Conservation (phyloP, 495 filamentous ascomycete genomes). For the Entonaema liquescens region DNA sequence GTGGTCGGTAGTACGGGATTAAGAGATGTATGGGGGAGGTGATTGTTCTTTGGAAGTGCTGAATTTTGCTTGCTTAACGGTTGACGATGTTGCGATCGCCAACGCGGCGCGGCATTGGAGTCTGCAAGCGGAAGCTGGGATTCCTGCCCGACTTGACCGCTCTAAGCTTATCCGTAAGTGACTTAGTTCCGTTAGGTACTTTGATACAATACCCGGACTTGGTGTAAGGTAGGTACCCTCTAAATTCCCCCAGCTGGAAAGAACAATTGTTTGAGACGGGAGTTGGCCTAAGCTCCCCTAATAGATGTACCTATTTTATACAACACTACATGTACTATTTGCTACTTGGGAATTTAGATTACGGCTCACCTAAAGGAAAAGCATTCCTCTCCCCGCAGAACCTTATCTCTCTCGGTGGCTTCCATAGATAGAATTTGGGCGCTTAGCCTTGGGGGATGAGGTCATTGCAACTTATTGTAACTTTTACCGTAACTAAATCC, state of each 20-base stretch:
- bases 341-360: background rate
- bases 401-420: background rate
- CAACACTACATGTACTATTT: background rate
- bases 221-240: background rate
- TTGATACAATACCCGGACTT: background rate
- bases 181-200: constrained; percentile 16
- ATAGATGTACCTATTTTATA: background rate
- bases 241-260: too few species aligned
- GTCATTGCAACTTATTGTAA: constrained; percentile 32
- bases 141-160: constrained; percentile 38
- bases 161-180: constrained; percentile 11
- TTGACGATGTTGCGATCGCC: constrained; percentile 30
- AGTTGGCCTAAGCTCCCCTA: too few species aligned
- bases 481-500: constrained; percentile 7
- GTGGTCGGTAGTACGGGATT: background rate
- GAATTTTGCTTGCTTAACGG: constrained; percentile 7
- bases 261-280: too few species aligned
- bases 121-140: constrained; percentile 36
- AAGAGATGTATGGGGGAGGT: background rate
- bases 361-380: background rate
- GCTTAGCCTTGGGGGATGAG: constrained; percentile 32
- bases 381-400: background rate
- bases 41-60: constrained; percentile 4
- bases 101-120: constrained; percentile 5
- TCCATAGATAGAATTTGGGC: background rate